Evolutionary conservation across 805 yeast genomes (phyloP).

Genomic region (Hemisphaericaspora nanyangensis): DNA sequence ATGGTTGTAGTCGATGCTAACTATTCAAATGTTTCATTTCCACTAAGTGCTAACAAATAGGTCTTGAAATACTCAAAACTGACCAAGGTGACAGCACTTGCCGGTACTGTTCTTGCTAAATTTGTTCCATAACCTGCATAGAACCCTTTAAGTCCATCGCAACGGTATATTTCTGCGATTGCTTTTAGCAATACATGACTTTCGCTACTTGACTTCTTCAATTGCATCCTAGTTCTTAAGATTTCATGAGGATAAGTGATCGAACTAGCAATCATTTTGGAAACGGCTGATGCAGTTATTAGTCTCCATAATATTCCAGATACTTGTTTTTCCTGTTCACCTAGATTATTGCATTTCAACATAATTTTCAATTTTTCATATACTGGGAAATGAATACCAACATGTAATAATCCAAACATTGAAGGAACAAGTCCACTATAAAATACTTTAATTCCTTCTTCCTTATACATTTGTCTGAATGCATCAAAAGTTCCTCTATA

Average conservation of each 20-base stretch:
- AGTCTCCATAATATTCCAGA: conserved; percentile 24
- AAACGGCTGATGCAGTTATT: conserved; percentile 62
- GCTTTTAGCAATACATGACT: conserved; percentile 23
- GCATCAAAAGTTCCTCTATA: conserved; percentile 85
- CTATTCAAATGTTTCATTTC: conserved; percentile 9
- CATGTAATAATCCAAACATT: conserved; percentile 84
- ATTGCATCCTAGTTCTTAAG: conserved; percentile 85
- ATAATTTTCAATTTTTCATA: conserved; percentile 75
- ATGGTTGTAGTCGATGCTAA: too few species aligned
- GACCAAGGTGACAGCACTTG: conserved; percentile 91
- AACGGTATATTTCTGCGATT: conserved; percentile 41
- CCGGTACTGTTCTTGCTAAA: conserved; percentile 87
- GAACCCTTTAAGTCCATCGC: conserved; percentile 78
- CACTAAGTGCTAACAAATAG: conserved; percentile 40
- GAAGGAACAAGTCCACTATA: conserved; percentile 92
- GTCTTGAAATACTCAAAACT: conserved; percentile 80
- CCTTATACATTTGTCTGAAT: conserved; percentile 66
- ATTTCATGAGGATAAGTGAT: conserved; percentile 96
- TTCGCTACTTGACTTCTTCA: conserved; percentile 23
- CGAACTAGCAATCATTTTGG: conserved; percentile 85
- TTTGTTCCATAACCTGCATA: conserved; percentile 89
- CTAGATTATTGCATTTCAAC: conserved; percentile 26
- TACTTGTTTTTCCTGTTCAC: conserved; percentile 3
- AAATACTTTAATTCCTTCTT: conserved; percentile 78
- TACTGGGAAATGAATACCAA: conserved; percentile 93